Evolutionary conservation across 257 asterid species (phyloP).

Genomic region (Capsicum rhomboideum): DNA sequence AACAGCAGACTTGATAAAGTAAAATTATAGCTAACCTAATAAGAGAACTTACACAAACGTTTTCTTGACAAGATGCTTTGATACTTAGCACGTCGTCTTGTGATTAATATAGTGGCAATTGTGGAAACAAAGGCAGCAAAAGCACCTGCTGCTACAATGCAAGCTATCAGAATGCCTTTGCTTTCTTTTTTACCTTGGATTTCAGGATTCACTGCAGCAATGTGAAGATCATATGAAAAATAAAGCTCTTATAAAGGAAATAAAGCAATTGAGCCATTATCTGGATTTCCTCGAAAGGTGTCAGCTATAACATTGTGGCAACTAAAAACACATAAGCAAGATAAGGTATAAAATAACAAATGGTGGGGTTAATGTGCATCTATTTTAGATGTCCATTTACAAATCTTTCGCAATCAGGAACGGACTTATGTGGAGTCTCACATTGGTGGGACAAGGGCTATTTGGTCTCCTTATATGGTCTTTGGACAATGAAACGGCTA

Average conservation of each 20-base stretch:
- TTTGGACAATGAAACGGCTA: no score
- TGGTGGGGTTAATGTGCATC: neutral
- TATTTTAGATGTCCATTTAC: neutral
- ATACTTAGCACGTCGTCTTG: slow-evolving; percentile 15
- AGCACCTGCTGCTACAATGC: slow-evolving; percentile 18
- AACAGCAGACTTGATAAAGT: neutral
- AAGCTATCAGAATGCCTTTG: slow-evolving; percentile 16
- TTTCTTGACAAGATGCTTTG: slow-evolving; percentile 13
- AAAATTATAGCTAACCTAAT: neutral
- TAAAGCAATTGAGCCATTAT: neutral
- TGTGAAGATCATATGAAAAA: neutral
- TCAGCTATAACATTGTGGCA: neutral
- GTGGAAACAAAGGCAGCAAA: slow-evolving; percentile 18
- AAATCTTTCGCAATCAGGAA: neutral
- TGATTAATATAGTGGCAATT: slow-evolving; percentile 14
- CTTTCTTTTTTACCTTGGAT: slow-evolving; percentile 8
- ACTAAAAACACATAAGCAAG: neutral
- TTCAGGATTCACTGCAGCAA: slow-evolving; percentile 22
- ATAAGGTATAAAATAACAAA: neutral
- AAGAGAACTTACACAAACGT: slow-evolving; percentile 18
- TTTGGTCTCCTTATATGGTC: no score
- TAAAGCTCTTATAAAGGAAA: neutral
- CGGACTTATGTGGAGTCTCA: neutral
- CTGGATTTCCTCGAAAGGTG: neutral
- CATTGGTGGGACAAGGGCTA: no score